Conservation (phyloP, 2,329 filamentous ascomycete species). For the Diaporthe citrichinensis region DNA sequence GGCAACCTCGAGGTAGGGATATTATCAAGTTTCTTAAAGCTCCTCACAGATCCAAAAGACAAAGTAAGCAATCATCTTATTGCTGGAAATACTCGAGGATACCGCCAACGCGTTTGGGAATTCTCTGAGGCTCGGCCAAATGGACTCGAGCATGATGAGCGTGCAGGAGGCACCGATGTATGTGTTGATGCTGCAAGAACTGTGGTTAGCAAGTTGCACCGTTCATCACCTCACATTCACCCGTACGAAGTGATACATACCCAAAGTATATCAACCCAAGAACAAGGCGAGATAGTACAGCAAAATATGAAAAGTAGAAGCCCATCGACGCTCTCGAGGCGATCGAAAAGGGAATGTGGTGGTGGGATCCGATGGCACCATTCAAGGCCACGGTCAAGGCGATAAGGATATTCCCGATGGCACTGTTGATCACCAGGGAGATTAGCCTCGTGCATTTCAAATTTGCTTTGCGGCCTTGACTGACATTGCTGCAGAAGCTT, state of each 20-base stretch:
- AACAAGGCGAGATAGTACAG: slow-evolving; percentile 58
- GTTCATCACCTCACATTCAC: neutral
- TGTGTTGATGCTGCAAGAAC: slow-evolving; percentile 46
- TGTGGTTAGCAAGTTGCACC: neutral
- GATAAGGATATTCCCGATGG: slow-evolving; percentile 54
- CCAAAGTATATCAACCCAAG: slow-evolving; percentile 59
- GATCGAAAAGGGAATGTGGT: slow-evolving; percentile 57
- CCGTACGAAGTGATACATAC: neutral
- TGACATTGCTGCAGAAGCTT: slow-evolving; percentile 45
- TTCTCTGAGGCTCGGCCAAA: slow-evolving; percentile 56
- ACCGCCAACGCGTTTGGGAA: slow-evolving; percentile 57
- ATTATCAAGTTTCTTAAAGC: neutral
- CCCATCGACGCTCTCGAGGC: slow-evolving; percentile 60
- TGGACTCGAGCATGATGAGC: slow-evolving; percentile 52
- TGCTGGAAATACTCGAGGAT: slow-evolving; percentile 51
- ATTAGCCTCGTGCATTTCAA: neutral
- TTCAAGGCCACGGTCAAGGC: slow-evolving; percentile 63
- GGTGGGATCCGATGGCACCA: slow-evolving; percentile 51
- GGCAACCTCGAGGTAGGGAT: neutral
- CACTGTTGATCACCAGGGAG: slow-evolving; percentile 22
- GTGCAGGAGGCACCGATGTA: slow-evolving; percentile 40
- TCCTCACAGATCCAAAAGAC: slow-evolving; percentile 58
- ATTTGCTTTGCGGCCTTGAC: neutral
- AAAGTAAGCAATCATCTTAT: slow-evolving; percentile 59
- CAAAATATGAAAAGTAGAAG: slow-evolving; percentile 50